Base-by-base conservation (phyloP, 768 basidiomycete genomes). In the Asterophora lycoperdoides region DNA sequence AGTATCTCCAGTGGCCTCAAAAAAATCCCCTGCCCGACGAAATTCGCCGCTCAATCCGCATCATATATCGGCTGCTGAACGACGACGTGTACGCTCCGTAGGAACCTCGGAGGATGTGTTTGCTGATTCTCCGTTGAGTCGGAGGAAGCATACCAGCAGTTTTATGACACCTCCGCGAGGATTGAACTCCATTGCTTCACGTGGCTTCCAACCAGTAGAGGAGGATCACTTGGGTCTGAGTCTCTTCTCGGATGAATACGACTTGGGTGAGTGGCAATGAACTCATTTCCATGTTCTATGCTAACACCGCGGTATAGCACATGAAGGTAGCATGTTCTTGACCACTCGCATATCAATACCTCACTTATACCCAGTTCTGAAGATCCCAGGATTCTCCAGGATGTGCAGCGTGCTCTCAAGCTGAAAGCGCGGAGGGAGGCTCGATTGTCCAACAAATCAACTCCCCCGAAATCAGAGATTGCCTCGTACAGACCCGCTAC, bases 381-480 rank as follows among this genome's bases (percentile, higher is more conserved):
- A 91, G 88, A 91, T 68, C 85, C 88, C n/a, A 76, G 75, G 56
- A 84, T 91, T 53, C 63, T 90, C 45, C 86, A 85, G 62, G 89
- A 90, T 53, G 86, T 91, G 5, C 85, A 89, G 56, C 79, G 81
- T 45, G 88, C 86, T 5, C 60, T 91, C 26, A 80, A 78, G 48
- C 67, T 87, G 44, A 89, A 89, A 64, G 83, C 86, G 20, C 76
- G 83, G 41, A 79, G 86, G 20, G 87, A 89, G 57, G 85, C 85
- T 43, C 80, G 86, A 35, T 60, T 79, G 26, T 67, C 43, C 36
- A 50, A 48, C 42, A 68, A 66, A 37, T 53, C 55, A 18, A 65
- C 44, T 28, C 35, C 52, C 37, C 34, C 52, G 11, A 61, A 47
- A 34, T 46, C 50, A n/a, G 54, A 63, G 1, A 41, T 46, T 7